A percentile compares a stretch with the other conserved stretches of the same genome.
These are phyloP conservation scores for Lophiotrema nucula DNA, from an alignment of 495 filamentous ascomycete genomes.

Conservation along the genomic window DNA sequence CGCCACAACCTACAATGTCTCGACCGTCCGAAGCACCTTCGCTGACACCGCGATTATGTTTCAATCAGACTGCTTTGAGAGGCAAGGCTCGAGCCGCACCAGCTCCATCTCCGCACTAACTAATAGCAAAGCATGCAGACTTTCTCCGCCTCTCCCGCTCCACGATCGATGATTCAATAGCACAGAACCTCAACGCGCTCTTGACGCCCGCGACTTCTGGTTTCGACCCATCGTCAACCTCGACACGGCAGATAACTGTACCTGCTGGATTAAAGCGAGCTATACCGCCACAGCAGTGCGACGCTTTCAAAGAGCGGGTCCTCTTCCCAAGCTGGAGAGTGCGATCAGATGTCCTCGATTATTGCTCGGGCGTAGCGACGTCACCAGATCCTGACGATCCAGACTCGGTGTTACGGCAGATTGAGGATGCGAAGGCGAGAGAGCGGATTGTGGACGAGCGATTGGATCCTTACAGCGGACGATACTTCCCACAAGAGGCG, in stretches of 20 bases:
- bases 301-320: slow-evolving; percentile 70
- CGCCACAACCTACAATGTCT: slow-evolving; percentile 53
- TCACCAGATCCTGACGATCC: slow-evolving; percentile 87
- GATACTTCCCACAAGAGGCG: slow-evolving; percentile 80
- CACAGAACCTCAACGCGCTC: slow-evolving; percentile 88
- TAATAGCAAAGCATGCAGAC: slow-evolving; percentile 56
- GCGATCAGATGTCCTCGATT: slow-evolving; percentile 80
- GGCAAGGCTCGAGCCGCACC: slow-evolving; percentile 51
- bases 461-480: slow-evolving; percentile 84
- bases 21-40: slow-evolving; percentile 57
- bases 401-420: slow-evolving; percentile 65
- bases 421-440: slow-evolving; percentile 66
- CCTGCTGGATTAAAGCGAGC: slow-evolving; percentile 40
- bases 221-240: slow-evolving; percentile 81
- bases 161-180: slow-evolving; percentile 88
- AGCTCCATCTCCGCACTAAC: slow-evolving; percentile 12
- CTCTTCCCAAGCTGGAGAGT: slow-evolving; percentile 87
- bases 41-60: slow-evolving; percentile 89
- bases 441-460: slow-evolving; percentile 84
- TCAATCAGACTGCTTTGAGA: slow-evolving; percentile 79
- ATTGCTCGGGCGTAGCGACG: slow-evolving; percentile 86
- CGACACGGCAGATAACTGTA: slow-evolving; percentile 51
- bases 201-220: slow-evolving; percentile 66
- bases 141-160: slow-evolving; percentile 87
- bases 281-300: slow-evolving; percentile 64